phyloP scores from a whole-genome alignment of 805 yeast species.

The Saccharomycopsis schoenii region DNA sequence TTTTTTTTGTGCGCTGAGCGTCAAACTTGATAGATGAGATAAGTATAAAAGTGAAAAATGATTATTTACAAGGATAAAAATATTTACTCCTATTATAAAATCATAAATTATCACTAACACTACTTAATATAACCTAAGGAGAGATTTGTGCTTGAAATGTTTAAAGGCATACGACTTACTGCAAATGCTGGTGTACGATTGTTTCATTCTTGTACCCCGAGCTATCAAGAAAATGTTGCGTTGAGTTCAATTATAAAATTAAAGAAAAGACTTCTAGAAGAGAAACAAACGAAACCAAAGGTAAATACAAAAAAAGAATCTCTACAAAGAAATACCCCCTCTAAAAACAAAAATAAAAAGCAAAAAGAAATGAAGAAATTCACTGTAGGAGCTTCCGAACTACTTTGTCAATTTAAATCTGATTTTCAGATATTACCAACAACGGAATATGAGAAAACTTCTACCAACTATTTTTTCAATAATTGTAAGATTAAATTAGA shows the following conservation, averaged over 20 bases:
- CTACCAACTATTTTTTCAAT: conserved; percentile 34
- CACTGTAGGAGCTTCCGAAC: neutral
- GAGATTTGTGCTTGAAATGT: neutral
- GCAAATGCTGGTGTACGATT: neutral
- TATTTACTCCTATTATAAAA: too few species aligned
- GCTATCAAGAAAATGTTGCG: neutral
- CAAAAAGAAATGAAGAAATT: neutral
- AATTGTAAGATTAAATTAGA: conserved; percentile 38
- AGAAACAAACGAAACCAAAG: neutral
- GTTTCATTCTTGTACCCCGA: neutral
- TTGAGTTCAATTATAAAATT: neutral
- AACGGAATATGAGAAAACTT: conserved; percentile 16
- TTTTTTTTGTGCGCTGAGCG: neutral
- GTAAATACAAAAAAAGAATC: neutral
- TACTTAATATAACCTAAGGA: too few species aligned
- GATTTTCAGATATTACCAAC: conserved; percentile 7
- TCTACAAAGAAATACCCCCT: too few species aligned
- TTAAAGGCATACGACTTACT: neutral
- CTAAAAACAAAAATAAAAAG: neutral
- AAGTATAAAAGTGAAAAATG: too few species aligned
- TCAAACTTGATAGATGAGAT: neutral
- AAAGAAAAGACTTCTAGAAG: neutral
- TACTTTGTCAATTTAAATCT: conserved; percentile 6
- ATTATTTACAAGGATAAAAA: too few species aligned
- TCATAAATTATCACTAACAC: too few species aligned